phyloP scores from a whole-genome alignment of 805 yeast species.

The Cyberlindnera sargentensis region DNA sequence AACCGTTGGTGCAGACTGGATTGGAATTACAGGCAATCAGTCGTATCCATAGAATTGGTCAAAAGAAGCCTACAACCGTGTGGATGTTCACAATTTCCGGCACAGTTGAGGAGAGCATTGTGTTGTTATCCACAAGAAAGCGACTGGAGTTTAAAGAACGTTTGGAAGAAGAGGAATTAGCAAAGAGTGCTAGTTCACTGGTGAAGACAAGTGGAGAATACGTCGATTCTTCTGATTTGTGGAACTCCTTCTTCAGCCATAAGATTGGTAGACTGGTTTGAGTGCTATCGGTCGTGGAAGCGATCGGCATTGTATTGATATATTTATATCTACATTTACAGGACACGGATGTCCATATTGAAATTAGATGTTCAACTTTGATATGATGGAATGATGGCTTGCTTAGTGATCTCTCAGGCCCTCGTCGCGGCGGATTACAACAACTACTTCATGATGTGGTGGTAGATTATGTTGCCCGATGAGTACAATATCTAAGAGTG shows the following conservation, averaged over 20 bases:
- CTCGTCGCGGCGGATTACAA: too few species aligned
- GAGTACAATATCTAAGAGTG: too few species aligned
- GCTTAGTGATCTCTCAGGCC: too few species aligned
- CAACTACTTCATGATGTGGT: too few species aligned
- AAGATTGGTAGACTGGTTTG: constrained; percentile 13
- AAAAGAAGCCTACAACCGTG: constrained; percentile 68
- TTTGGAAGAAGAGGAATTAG: constrained; percentile 49
- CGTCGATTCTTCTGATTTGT: constrained; percentile 50
- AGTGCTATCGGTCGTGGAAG: not conserved
- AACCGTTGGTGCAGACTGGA: constrained; percentile 84
- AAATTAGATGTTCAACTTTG: too few species aligned
- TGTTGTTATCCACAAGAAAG: constrained; percentile 57
- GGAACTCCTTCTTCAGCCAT: constrained; percentile 50
- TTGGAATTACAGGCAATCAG: constrained; percentile 89
- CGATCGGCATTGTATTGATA: too few species aligned
- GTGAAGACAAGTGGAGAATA: constrained; percentile 50
- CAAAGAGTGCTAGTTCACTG: constrained; percentile 43
- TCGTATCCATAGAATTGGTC: constrained; percentile 90
- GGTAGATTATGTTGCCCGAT: too few species aligned
- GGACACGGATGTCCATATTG: too few species aligned
- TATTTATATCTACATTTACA: too few species aligned
- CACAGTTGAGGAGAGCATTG: constrained; percentile 85
- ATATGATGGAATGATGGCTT: too few species aligned
- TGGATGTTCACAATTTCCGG: constrained; percentile 86
- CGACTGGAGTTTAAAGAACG: constrained; percentile 33